phyloP scores from a whole-genome alignment of 768 basidiomycete species.

The Kockovaella imperatae region DNA sequence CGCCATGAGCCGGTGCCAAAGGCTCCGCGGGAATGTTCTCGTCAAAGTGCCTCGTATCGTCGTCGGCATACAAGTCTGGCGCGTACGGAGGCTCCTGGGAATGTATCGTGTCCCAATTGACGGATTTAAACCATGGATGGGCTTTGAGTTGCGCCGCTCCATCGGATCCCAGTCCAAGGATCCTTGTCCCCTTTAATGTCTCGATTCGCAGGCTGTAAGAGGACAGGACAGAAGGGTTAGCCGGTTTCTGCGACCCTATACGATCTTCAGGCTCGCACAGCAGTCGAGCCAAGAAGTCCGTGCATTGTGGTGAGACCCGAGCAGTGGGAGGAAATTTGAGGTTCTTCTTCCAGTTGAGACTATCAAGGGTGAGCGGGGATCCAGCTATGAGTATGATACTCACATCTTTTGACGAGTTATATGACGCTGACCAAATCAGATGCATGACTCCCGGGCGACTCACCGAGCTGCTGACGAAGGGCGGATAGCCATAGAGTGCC shows the following conservation, averaged over 20 bases:
- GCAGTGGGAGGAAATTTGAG: constrained; percentile 80
- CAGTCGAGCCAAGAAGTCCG: constrained; percentile 77
- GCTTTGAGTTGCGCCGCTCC: constrained; percentile 86
- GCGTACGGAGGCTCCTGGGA: constrained; percentile 84
- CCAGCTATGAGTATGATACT: constrained; percentile 1
- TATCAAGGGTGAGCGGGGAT: constrained; percentile 8
- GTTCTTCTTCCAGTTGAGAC: constrained; percentile 80
- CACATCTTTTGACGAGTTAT: constrained; percentile 88
- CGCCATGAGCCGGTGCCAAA: constrained; percentile 77
- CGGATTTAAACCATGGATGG: constrained; percentile 83
- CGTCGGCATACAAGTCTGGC: constrained; percentile 70
- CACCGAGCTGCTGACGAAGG: constrained; percentile 90
- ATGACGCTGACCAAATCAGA: constrained; percentile 57
- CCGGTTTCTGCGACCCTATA: constrained; percentile 45
- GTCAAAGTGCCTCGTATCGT: constrained; percentile 92
- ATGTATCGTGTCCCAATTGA: constrained; percentile 67
- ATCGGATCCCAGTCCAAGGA: constrained; percentile 48
- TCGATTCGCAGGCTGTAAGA: neutral
- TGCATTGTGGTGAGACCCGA: constrained; percentile 74
- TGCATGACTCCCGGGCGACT: constrained; percentile 39
- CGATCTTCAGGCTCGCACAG: constrained; percentile 95
- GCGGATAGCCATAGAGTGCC: constrained; percentile 88
- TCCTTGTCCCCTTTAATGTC: constrained; percentile 1
- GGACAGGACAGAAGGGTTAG: constrained; percentile 47
- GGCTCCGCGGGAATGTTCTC: constrained; percentile 81